phyloP scores from a whole-genome alignment of 805 yeast species.

The Cyberlindnera subsufficiens region DNA sequence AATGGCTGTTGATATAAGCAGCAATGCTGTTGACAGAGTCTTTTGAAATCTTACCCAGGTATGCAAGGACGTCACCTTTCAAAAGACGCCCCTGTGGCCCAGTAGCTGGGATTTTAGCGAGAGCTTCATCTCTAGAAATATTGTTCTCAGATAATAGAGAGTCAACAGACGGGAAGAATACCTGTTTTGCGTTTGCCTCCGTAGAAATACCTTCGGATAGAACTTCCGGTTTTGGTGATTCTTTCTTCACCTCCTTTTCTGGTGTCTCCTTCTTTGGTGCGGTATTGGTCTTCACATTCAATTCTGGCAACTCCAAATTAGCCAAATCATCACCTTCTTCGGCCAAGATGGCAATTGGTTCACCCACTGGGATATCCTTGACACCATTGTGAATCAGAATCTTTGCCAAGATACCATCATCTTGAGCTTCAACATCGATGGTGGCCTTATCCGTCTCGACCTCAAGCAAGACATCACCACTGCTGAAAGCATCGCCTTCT shows the following conservation, averaged over 20 bases:
- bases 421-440: constrained; percentile 82
- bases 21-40: constrained; percentile 50
- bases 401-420: constrained; percentile 86
- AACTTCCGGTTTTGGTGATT: constrained; percentile 5
- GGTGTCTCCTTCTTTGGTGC: constrained; percentile 6
- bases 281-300: constrained; percentile 11
- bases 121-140: constrained; percentile 66
- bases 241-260: constrained; percentile 9
- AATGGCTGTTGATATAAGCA: constrained; percentile 46
- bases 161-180: constrained; percentile 74
- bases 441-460: constrained; percentile 86
- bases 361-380: constrained; percentile 77
- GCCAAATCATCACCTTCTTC: constrained; percentile 82
- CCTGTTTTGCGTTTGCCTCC: constrained; percentile 61
- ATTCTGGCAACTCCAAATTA: constrained; percentile 51
- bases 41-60: constrained; percentile 63
- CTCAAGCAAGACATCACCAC: constrained; percentile 81
- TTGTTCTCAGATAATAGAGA: constrained; percentile 53
- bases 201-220: constrained; percentile 19
- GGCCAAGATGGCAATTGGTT: constrained; percentile 82
- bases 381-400: constrained; percentile 66
- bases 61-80: constrained; percentile 88
- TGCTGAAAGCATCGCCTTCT: constrained; percentile 61
- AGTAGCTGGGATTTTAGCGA: constrained; percentile 66
- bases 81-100: constrained; percentile 87